Conservation (phyloP, 176 grass and related monocot species). For the Oryza punctata region DNA sequence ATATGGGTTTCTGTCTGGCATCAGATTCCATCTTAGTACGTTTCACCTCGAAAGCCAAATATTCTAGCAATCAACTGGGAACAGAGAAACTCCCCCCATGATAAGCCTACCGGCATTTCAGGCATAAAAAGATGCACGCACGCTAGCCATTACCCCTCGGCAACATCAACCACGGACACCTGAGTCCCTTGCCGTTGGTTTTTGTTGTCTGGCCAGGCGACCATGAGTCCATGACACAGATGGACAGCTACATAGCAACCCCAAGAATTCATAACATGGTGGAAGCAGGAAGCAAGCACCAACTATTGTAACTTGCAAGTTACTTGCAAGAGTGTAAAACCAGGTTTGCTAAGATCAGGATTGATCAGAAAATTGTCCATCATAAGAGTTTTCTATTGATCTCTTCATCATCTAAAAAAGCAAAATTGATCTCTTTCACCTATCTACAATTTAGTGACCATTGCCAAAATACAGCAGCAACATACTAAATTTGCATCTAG, state of each 20-base stretch:
- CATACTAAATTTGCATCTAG: not conserved
- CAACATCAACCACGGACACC: constrained; percentile 12
- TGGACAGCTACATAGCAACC: not conserved
- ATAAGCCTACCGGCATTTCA: not conserved
- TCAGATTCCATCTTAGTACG: constrained; percentile 36
- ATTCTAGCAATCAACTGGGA: constrained; percentile 9
- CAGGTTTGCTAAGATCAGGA: not conserved
- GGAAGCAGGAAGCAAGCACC: not conserved
- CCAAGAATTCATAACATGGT: not conserved
- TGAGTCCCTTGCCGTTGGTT: not conserved
- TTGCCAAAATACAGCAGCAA: not conserved
- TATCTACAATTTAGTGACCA: not conserved
- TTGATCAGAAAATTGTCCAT: not conserved
- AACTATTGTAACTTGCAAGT: not conserved
- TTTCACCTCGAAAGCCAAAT: constrained; percentile 22
- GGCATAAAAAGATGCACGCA: not conserved
- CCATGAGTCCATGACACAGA: not conserved
- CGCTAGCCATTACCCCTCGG: not conserved
- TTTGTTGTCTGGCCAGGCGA: not conserved
- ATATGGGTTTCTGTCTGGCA: constrained; percentile 23
- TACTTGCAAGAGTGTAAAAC: not conserved
- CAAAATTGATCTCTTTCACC: too few species aligned
- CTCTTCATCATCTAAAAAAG: not conserved
- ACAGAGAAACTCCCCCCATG: not conserved
- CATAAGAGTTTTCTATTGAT: not conserved